Evolutionary conservation across 2,329 filamentous ascomycete genomes (phyloP).

Genomic region (Coleophoma crateriformis): DNA sequence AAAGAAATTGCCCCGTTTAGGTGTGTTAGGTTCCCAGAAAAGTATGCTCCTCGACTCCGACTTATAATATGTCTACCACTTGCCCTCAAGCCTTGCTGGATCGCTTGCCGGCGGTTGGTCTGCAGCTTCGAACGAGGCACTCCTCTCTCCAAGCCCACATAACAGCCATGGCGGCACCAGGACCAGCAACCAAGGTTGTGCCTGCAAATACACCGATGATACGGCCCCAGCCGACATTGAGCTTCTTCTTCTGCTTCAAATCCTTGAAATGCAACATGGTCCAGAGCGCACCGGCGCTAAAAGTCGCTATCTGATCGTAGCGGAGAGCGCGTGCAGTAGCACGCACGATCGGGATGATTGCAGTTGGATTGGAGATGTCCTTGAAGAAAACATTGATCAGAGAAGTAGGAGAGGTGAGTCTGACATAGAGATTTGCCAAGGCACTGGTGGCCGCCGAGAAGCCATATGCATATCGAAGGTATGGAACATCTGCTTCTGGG

Average conservation of each 20-base stretch:
- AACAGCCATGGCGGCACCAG: constrained; percentile 22
- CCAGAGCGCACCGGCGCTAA: constrained; percentile 24
- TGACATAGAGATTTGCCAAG: constrained; percentile 11
- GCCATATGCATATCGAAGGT: constrained; percentile 17
- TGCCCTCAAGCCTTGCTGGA: neutral
- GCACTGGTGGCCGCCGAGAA: constrained; percentile 8
- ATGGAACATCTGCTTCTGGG: constrained; percentile 17
- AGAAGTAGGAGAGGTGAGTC: constrained; percentile 11
- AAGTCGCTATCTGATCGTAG: constrained; percentile 19
- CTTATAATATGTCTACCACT: no score
- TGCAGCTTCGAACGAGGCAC: constrained; percentile 16
- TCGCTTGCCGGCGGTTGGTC: neutral
- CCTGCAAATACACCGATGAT: constrained; percentile 13
- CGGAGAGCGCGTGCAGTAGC: constrained; percentile 10
- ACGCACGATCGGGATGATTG: constrained; percentile 3
- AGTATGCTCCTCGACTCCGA: no score
- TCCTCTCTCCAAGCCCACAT: constrained; percentile 31
- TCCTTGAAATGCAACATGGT: constrained; percentile 25
- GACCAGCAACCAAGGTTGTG: constrained; percentile 18
- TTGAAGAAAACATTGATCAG: constrained; percentile 16
- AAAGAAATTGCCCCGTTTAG: no score
- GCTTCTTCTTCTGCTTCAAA: constrained; percentile 26
- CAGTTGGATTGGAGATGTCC: constrained; percentile 17
- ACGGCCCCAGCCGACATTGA: constrained; percentile 15
- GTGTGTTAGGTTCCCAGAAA: no score